Base-by-base conservation (phyloP, 2,329 filamentous ascomycete genomes). In the Colletotrichum brevisporum region DNA sequence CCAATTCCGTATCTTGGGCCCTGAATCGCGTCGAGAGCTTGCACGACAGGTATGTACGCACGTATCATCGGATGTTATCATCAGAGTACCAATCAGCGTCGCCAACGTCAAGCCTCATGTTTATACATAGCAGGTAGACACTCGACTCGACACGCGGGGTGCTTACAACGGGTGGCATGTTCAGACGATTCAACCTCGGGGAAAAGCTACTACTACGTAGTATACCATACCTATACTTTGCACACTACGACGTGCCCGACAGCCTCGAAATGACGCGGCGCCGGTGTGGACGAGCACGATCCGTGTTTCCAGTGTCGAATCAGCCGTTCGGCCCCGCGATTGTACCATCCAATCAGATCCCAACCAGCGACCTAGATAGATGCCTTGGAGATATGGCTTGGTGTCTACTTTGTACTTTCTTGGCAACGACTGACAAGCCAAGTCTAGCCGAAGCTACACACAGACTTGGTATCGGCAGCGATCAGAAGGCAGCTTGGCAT, bases 201-300 rank as follows among this genome's bases (percentile, higher is more conserved):
- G n/a, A 21, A 43, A 52, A 8, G 24, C 12, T 41, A 43, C 24
- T 24, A 16, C 2, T 24, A 24, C 21, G 21, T 24, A 24, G 21
- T 24, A 24, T 24, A 24, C 21, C 21, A 24, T 24, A 24, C 21
- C 21, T 3, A 24, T 24, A 24, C 4, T 24, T 24, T 24, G 21
- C 4, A 24, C 21, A 24, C 21, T 24, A 24, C 21, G 21, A 24
- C 18, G 18, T 21, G 47, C 10, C 31, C 51, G 51, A 56, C 51
- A 56, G 58, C 51, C 52, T 41, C 51, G 58, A 21, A 50, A 50
- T 67, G 57, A 63, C 64, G 64, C 64, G 58, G 64, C 64, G 43
- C 16, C 12, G 31, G 10, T 31, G n/a, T 36, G 64, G 51, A 56
- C 10, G 21, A n/a, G 6, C 31, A 41, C 27, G 26, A 67, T 16